These are phyloP conservation scores for Camelina sativa DNA, from an alignment of 345 rosid genomes.

Conservation along the genomic window DNA sequence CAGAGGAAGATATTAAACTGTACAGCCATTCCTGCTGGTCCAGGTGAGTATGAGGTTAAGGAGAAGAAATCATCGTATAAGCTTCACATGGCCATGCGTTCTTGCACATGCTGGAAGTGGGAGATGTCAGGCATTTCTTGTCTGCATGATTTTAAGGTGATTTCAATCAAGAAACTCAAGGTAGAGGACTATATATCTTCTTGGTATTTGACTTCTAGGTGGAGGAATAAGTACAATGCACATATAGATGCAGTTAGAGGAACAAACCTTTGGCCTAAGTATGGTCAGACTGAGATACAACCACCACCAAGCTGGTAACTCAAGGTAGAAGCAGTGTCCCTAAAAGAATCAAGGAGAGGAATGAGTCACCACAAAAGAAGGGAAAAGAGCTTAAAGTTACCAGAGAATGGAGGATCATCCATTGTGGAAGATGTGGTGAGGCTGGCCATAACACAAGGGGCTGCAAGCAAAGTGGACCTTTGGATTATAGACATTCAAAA, in stretches of 20 bases:
- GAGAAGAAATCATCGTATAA: not conserved
- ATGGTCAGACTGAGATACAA: not conserved
- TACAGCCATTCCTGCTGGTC: not conserved
- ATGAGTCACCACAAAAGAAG: conserved; percentile 8
- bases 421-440: not conserved
- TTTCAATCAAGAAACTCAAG: no score
- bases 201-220: not conserved
- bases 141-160: no score
- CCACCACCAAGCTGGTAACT: not conserved
- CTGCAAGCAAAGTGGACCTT: not conserved
- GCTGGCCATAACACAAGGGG: not conserved
- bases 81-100: not conserved
- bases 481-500: not conserved
- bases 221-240: not conserved
- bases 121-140: no score
- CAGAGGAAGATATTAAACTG: not conserved
- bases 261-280: not conserved
- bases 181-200: not conserved
- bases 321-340: not conserved
- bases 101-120: not conserved
- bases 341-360: not conserved
- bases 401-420: not conserved
- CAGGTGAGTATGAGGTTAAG: not conserved
- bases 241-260: not conserved
- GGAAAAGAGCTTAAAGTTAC: not conserved